phyloP scores from a whole-genome alignment of 805 yeast genomes.

The Diddensiella transvaalensis region DNA sequence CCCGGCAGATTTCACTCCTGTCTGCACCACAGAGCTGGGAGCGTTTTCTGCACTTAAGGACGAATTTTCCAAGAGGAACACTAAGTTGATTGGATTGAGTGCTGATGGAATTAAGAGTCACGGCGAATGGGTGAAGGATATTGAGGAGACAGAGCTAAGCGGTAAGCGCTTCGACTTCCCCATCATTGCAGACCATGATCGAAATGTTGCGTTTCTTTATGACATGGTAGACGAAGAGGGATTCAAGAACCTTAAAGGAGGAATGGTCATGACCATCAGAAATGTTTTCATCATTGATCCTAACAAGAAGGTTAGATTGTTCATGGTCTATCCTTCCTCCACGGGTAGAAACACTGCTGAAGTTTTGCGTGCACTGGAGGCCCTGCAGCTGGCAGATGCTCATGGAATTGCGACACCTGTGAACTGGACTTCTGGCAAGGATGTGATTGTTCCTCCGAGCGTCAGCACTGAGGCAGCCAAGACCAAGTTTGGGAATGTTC shows the following conservation, averaged over 20 bases:
- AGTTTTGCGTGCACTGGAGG: constrained; percentile 85
- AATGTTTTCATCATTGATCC: constrained; percentile 92
- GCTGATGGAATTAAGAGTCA: constrained; percentile 81
- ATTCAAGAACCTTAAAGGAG: constrained; percentile 66
- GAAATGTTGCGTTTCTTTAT: constrained; percentile 78
- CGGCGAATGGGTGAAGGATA: constrained; percentile 84
- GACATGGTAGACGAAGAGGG: constrained; percentile 89
- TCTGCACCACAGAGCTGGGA: constrained; percentile 93
- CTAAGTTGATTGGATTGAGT: constrained; percentile 85
- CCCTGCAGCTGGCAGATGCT: constrained; percentile 72
- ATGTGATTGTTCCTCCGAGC: constrained; percentile 87
- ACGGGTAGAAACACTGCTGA: constrained; percentile 93
- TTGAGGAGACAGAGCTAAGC: constrained; percentile 69
- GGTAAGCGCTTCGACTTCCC: constrained; percentile 81
- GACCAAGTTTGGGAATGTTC: constrained; percentile 81
- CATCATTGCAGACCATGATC: constrained; percentile 81
- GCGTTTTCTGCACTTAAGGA: constrained; percentile 88
- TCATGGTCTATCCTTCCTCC: constrained; percentile 87
- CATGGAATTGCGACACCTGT: constrained; percentile 86
- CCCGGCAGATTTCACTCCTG: constrained; percentile 96
- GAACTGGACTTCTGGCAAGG: constrained; percentile 86
- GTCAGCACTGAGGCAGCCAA: constrained; percentile 75
- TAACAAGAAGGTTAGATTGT: constrained; percentile 78
- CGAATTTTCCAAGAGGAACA: constrained; percentile 79
- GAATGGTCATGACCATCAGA: constrained; percentile 82